Conservation (phyloP, 2,329 filamentous ascomycete genomes). For the Emmonsiellopsis sp. region DNA sequence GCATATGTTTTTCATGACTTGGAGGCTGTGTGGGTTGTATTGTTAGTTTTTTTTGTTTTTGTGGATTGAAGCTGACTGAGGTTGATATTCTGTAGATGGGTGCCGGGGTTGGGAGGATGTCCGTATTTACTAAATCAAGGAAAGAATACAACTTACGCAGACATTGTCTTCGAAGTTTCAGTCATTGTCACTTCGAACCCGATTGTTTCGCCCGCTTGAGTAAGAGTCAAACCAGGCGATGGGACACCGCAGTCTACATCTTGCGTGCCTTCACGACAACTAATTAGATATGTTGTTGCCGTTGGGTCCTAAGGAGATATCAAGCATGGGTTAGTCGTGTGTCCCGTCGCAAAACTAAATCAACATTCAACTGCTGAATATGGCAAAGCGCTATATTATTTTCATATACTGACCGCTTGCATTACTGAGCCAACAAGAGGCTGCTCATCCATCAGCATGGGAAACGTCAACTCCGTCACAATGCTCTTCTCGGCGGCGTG, state of each 20-base stretch:
- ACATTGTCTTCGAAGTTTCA: too few species aligned
- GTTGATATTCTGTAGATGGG: neutral
- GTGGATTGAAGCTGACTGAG: too few species aligned
- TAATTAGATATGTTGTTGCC: neutral
- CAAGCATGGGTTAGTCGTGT: neutral
- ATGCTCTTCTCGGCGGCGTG: neutral
- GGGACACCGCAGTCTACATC: neutral
- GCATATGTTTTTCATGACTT: neutral
- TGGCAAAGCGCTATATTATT: too few species aligned
- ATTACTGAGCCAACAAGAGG: neutral
- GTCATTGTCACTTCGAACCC: too few species aligned
- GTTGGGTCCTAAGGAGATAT: neutral
- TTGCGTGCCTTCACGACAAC: neutral
- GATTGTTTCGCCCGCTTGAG: too few species aligned
- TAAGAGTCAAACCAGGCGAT: neutral
- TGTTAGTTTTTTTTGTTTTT: neutral
- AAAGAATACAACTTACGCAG: too few species aligned
- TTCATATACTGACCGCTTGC: neutral
- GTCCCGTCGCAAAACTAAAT: too few species aligned
- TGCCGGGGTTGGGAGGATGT: neutral
- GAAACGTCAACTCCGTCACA: neutral
- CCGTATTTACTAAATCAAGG: too few species aligned
- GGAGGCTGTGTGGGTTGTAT: neutral
- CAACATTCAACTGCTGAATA: neutral
- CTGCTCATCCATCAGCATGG: neutral